phyloP scores from a whole-genome alignment of 352 stramenopile genomes.

The Globisporangium abappressorium region DNA sequence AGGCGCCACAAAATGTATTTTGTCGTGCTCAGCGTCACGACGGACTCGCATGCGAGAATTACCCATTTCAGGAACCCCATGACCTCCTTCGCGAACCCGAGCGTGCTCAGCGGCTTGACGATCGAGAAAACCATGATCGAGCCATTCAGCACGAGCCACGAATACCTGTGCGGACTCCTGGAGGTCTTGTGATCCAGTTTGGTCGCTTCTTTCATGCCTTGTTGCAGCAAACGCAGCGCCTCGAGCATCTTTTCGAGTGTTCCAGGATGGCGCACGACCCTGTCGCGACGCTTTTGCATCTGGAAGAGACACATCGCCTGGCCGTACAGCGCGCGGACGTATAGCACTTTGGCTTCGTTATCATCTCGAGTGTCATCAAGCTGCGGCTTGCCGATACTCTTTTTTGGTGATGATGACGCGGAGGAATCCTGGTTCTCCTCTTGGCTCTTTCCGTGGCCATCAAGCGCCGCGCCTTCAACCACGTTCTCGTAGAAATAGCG shows the following conservation, averaged over 20 bases:
- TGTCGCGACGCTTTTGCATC: constrained; percentile 30
- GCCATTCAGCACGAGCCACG: constrained; percentile 70
- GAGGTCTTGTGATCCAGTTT: constrained; percentile 28
- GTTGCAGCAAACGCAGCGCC: constrained; percentile 32
- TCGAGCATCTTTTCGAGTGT: constrained; percentile 48
- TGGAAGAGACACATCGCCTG: constrained; percentile 43
- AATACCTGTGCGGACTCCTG: constrained; percentile 22
- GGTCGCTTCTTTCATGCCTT: constrained; percentile 42
- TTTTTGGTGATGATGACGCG: background rate
- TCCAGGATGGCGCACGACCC: constrained; percentile 38
- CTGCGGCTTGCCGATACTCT: background rate
- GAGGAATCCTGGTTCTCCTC: background rate
- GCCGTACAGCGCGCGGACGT: constrained; percentile 43
- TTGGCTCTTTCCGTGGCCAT: background rate
- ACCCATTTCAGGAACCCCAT: constrained; percentile 64
- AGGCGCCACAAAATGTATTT: constrained; percentile 68
- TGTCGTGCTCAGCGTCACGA: constrained; percentile 51
- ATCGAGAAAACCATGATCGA: constrained; percentile 58
- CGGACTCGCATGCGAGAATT: constrained; percentile 51
- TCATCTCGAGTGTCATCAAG: background rate
- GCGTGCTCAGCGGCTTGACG: constrained; percentile 33
- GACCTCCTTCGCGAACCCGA: constrained; percentile 55
- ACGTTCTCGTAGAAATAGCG: constrained; percentile 49
- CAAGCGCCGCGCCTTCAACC: constrained; percentile 14
- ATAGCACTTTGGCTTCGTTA: constrained; percentile 4